phyloP scores from a whole-genome alignment of 2,329 filamentous ascomycete genomes.

The Macrophomina pseudophaseolina region DNA sequence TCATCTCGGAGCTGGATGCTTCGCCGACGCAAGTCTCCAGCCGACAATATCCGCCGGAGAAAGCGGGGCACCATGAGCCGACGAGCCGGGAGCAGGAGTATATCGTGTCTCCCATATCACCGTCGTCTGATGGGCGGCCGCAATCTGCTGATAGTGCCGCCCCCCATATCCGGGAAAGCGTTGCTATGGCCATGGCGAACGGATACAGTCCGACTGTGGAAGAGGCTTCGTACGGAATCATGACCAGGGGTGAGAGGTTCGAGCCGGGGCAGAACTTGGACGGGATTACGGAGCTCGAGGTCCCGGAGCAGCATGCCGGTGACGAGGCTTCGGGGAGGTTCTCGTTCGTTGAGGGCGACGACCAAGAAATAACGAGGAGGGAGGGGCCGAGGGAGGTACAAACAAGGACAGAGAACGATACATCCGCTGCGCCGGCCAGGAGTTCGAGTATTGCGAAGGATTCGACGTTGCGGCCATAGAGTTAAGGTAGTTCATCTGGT shows the following conservation, averaged over 20 bases:
- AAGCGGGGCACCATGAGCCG: neutral
- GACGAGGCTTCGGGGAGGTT: neutral
- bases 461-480: neutral
- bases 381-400: neutral
- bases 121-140: neutral
- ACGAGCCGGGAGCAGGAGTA: neutral
- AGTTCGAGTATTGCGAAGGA: neutral
- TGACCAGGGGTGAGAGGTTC: neutral
- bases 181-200: neutral
- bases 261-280: neutral
- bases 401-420: neutral
- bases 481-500: neutral
- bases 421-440: neutral
- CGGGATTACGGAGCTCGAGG: neutral
- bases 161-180: neutral
- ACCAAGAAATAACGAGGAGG: neutral
- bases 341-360: neutral
- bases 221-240: neutral
- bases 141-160: too few species aligned
- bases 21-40: neutral
- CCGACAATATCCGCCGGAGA: neutral
- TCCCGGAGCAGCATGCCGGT: neutral
- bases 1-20: too few species aligned
- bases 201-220: neutral
- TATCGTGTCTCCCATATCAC: neutral